phyloP scores from a whole-genome alignment of 805 yeast genomes.

The Saccharomyces paradoxus region DNA sequence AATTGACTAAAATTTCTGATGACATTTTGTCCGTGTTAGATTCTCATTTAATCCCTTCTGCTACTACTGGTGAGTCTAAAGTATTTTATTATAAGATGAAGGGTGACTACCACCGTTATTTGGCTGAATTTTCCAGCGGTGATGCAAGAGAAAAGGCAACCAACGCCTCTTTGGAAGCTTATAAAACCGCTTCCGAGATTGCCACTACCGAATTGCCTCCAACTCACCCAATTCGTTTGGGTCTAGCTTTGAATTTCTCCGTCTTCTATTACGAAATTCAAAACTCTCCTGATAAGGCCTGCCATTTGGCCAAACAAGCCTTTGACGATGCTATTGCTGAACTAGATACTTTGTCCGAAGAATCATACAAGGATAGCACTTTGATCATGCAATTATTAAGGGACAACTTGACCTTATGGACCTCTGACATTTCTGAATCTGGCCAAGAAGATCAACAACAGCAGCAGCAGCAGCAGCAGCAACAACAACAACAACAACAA shows the following conservation, averaged over 20 bases:
- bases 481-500: not conserved
- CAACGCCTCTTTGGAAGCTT: conserved; percentile 82
- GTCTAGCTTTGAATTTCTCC: conserved; percentile 91
- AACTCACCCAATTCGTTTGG: conserved; percentile 94
- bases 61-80: conserved; percentile 91
- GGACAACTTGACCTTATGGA: conserved; percentile 96
- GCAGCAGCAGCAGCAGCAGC: conserved; percentile 3
- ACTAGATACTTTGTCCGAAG: conserved; percentile 91
- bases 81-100: conserved; percentile 97
- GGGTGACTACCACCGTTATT: conserved; percentile 97
- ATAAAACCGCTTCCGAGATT: conserved; percentile 88
- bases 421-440: conserved; percentile 79
- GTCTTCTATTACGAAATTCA: conserved; percentile 95
- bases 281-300: conserved; percentile 95
- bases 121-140: conserved; percentile 87
- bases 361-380: conserved; percentile 94
- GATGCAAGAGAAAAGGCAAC: conserved; percentile 89
- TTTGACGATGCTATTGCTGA: conserved; percentile 98
- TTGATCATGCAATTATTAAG: conserved; percentile 95
- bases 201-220: conserved; percentile 93
- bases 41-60: conserved; percentile 81
- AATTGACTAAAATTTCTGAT: conserved; percentile 84
- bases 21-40: conserved; percentile 80
- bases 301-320: conserved; percentile 96
- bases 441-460: conserved; percentile 45